Evolutionary conservation across 805 yeast genomes (phyloP).

Genomic region (Blastobotrys attinorum): DNA sequence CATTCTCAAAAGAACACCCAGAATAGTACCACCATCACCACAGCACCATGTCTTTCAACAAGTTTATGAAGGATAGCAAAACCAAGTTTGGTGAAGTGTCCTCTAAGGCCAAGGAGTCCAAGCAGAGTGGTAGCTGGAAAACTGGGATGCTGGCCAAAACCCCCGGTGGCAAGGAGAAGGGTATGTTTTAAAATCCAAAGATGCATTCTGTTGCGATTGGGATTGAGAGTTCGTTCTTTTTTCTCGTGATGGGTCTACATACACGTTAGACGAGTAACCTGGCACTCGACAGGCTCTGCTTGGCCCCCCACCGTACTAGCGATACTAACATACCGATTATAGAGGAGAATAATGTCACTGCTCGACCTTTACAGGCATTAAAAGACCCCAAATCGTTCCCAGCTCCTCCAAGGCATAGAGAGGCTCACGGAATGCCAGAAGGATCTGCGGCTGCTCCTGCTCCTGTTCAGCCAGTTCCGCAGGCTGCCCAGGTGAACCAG

Average conservation of each 20-base stretch:
- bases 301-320: too few relatives aligned
- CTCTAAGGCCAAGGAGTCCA: slow-evolving; percentile 12
- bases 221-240: too few relatives aligned
- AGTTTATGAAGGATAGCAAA: slow-evolving; percentile 14
- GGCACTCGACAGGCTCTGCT: too few relatives aligned
- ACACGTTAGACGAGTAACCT: too few relatives aligned
- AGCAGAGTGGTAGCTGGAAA: slow-evolving; percentile 13
- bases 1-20: too few relatives aligned
- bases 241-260: too few relatives aligned
- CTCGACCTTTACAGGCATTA: slow-evolving; percentile 27
- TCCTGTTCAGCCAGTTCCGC: slow-evolving; percentile 10
- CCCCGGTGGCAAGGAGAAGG: not conserved
- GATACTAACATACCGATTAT: too few relatives aligned
- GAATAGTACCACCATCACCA: not conserved
- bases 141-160: slow-evolving; percentile 1
- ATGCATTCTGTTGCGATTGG: too few relatives aligned
- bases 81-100: slow-evolving; percentile 14
- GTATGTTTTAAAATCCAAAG: not conserved
- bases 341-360: slow-evolving; percentile 8
- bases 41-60: slow-evolving; percentile 1
- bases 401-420: slow-evolving; percentile 40
- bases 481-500: slow-evolving; percentile 8
- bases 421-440: slow-evolving; percentile 20
- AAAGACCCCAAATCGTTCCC: slow-evolving; percentile 34
- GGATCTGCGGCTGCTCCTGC: slow-evolving; percentile 12